Evolutionary conservation across 2,329 filamentous ascomycete genomes (phyloP).

Genomic region (Penicillium sp.): DNA sequence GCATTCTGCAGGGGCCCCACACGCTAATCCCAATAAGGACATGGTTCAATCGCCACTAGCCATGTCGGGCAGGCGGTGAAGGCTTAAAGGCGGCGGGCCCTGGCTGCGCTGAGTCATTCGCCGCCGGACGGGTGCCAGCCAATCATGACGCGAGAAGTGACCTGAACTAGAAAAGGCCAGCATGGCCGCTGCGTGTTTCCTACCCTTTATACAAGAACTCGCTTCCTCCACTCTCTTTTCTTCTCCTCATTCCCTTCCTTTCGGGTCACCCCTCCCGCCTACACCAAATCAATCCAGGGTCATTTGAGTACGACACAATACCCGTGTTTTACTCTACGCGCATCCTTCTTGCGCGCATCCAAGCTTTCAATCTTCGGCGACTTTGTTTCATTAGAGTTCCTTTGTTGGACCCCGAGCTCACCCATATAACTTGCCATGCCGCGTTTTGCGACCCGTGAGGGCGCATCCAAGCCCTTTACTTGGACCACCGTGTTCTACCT

Average conservation of each 20-base stretch:
- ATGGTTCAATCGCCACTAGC: background rate
- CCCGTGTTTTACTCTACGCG: conserved; percentile 15
- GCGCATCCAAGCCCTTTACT: conserved; percentile 65
- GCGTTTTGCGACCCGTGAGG: conserved; percentile 53
- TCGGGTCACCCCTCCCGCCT: conserved; percentile 15
- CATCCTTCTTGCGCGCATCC: conserved; percentile 7
- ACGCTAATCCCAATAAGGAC: background rate
- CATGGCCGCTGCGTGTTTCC: conserved; percentile 37
- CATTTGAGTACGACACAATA: conserved; percentile 13
- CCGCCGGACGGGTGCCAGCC: conserved; percentile 16
- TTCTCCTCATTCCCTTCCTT: conserved; percentile 22
- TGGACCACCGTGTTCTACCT: conserved; percentile 91
- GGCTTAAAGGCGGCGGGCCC: background rate
- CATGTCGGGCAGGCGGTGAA: conserved; percentile 20
- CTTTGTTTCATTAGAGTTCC: conserved; percentile 14
- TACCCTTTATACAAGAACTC: conserved; percentile 33
- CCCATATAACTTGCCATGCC: conserved; percentile 48
- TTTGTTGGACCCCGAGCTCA: conserved; percentile 5
- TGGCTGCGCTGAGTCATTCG: conserved; percentile 28
- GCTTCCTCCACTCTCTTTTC: conserved; percentile 15
- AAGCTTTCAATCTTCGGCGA: conserved; percentile 10
- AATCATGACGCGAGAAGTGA: conserved; percentile 40
- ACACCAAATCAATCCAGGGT: conserved; percentile 13
- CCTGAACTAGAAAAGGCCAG: conserved; percentile 44
- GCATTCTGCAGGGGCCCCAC: conserved; percentile 6